Conservation (phyloP, 768 basidiomycete species). For the Mycena amicta region DNA sequence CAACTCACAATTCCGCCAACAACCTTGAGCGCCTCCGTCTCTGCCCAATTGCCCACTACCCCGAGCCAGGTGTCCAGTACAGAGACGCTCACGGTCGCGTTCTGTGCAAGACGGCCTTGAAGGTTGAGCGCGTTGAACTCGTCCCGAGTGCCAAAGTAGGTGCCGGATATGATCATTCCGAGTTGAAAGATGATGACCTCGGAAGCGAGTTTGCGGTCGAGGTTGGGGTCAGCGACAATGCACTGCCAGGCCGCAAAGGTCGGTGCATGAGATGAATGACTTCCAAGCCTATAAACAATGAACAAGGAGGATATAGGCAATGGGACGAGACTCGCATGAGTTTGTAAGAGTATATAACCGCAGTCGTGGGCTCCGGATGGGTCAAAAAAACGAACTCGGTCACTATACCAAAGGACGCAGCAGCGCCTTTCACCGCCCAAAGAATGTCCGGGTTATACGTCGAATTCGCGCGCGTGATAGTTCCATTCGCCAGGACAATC, state of each 20-base stretch:
- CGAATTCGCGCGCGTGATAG: neutral
- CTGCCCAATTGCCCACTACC: conserved; percentile 17
- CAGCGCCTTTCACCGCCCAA: conserved; percentile 32
- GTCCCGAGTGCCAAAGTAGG: conserved; percentile 18
- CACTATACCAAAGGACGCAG: conserved; percentile 33
- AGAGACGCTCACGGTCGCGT: conserved; percentile 10
- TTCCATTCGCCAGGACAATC: neutral
- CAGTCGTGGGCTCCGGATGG: conserved; percentile 25
- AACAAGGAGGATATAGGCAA: too few species aligned
- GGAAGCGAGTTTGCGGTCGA: conserved; percentile 20
- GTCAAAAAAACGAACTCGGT: conserved; percentile 31
- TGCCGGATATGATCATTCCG: conserved; percentile 23
- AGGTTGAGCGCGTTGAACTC: conserved; percentile 19
- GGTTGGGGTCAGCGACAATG: conserved; percentile 15
- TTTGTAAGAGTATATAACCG: conserved; percentile 12
- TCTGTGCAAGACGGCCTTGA: conserved; percentile 1
- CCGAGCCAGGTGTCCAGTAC: conserved; percentile 18
- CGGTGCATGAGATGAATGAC: conserved; percentile 4
- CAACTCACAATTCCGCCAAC: conserved; percentile 17
- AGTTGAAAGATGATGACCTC: conserved; percentile 16
- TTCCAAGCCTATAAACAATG: conserved; percentile 8
- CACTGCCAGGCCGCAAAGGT: conserved; percentile 18
- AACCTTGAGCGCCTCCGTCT: conserved; percentile 16
- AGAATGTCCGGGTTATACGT: neutral
- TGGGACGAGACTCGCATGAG: too few species aligned